A percentile compares a stretch with the other conserved stretches of the same genome.
phyloP scores from a whole-genome alignment of 1,139 yeast genomes.

The Suhomyces taliae region DNA sequence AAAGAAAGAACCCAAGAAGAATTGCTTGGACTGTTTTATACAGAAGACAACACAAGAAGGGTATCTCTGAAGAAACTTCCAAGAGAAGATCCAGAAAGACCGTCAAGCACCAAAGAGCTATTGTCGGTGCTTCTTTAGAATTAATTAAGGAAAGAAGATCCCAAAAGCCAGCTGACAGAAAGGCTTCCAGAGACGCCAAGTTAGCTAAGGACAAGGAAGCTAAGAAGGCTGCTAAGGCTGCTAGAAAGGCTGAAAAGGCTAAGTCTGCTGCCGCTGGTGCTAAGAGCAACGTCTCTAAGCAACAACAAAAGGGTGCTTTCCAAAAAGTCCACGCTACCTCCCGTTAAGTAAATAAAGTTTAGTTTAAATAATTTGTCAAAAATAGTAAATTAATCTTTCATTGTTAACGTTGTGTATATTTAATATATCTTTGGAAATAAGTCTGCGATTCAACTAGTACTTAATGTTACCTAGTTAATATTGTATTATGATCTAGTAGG shows the following conservation, averaged over 20 bases:
- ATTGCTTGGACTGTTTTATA: constrained; percentile 98
- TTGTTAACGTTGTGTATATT: constrained; percentile 18
- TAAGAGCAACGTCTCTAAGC: constrained; percentile 67
- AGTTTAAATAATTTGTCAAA: constrained; percentile 9
- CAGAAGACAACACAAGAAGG: constrained; percentile 99
- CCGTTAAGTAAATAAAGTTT: constrained; percentile 58
- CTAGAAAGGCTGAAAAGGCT: constrained; percentile 94
- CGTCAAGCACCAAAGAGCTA: constrained; percentile 98
- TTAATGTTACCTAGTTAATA: too few species aligned
- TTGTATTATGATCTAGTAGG: too few species aligned
- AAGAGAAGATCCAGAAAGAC: constrained; percentile 98
- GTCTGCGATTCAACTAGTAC: too few species aligned
- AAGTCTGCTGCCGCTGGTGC: constrained; percentile 74
- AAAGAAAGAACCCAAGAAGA: constrained; percentile 99
- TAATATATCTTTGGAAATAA: constrained; percentile 11
- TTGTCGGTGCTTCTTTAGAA: constrained; percentile 98
- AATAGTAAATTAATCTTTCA: constrained; percentile 18
- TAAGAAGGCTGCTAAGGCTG: constrained; percentile 90
- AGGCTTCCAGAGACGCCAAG: constrained; percentile 94
- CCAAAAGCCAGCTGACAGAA: constrained; percentile 95
- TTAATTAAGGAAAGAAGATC: constrained; percentile 97
- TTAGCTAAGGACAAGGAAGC: constrained; percentile 90
- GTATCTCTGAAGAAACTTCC: constrained; percentile 96
- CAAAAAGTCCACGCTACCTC: constrained; percentile 95
- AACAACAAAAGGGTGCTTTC: constrained; percentile 92